Evolutionary conservation across 2,329 filamentous ascomycete species (phyloP).

Genomic region (Diaporthe sp.): DNA sequence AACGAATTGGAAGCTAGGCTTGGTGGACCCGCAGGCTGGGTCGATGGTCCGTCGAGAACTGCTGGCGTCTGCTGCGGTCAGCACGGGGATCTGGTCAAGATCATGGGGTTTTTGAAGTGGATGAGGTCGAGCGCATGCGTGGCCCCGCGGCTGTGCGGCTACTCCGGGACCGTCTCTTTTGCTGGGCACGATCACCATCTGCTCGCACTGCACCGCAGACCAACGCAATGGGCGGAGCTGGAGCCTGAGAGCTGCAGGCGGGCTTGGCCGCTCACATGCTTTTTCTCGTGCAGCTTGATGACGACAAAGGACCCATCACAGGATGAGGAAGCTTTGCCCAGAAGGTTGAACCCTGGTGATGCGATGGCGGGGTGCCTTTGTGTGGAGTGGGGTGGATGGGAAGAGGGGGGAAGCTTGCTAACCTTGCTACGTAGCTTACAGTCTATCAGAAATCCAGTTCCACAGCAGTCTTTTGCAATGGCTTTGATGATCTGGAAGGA

Average conservation of each 20-base stretch:
- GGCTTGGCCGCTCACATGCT: constrained; percentile 23
- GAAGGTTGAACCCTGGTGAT: constrained; percentile 10
- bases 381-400: not conserved
- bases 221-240: not conserved
- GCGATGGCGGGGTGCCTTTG: constrained; percentile 13
- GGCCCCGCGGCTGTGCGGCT: constrained; percentile 1
- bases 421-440: not conserved
- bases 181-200: not conserved
- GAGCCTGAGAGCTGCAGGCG: not conserved
- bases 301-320: constrained; percentile 17
- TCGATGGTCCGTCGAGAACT: not conserved
- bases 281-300: constrained; percentile 8
- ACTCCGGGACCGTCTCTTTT: not conserved
- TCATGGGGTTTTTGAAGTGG: not conserved
- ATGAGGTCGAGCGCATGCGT: constrained; percentile 12
- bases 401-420: not conserved
- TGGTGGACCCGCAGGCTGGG: not conserved
- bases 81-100: not conserved
- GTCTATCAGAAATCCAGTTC: not conserved
- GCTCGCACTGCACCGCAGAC: not conserved
- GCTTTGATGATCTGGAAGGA: no score
- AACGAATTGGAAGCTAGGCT: not conserved
- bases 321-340: not conserved
- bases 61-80: constrained; percentile 17
- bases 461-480: not conserved